Conservation (phyloP, 768 basidiomycete genomes). For the Termitomyces eurrhizus region DNA sequence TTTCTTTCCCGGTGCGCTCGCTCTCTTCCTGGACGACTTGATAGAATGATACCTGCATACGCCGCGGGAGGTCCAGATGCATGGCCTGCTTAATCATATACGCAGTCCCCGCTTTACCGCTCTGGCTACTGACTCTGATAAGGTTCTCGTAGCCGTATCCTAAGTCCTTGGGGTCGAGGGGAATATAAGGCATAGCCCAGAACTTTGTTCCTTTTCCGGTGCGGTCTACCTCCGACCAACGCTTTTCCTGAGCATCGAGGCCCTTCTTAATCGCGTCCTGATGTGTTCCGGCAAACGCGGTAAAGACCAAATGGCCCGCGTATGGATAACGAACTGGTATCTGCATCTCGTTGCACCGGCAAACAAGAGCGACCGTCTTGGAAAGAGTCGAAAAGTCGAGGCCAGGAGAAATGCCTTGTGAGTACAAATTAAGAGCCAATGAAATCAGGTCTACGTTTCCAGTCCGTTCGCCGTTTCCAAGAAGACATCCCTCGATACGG, state of each 20-base stretch:
- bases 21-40: conserved; percentile 69
- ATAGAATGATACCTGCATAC: conserved; percentile 83
- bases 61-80: conserved; percentile 71
- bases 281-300: conserved; percentile 82
- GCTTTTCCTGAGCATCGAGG: conserved; percentile 58
- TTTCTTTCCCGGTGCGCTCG: conserved; percentile 75
- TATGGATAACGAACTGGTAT: conserved; percentile 81
- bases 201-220: conserved; percentile 39
- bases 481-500: conserved; percentile 79
- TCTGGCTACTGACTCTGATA: conserved; percentile 86
- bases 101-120: conserved; percentile 82
- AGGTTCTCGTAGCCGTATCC: conserved; percentile 85
- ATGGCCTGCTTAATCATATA: conserved; percentile 78
- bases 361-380: conserved; percentile 70
- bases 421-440: conserved; percentile 78
- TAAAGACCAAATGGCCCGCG: conserved; percentile 81
- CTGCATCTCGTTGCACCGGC: conserved; percentile 74
- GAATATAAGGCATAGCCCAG: conserved; percentile 83
- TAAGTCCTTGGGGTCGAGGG: conserved; percentile 81
- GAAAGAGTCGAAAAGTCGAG: conserved; percentile 77
- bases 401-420: conserved; percentile 72
- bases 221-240: conserved; percentile 46
- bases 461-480: conserved; percentile 84
- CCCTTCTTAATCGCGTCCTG: conserved; percentile 90
- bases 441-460: conserved; percentile 86